Evolutionary conservation across 2,329 filamentous ascomycete species (phyloP), one percentile per base, ranked within the genome.

Genomic region (Arthrobotrys conoides): DNA sequence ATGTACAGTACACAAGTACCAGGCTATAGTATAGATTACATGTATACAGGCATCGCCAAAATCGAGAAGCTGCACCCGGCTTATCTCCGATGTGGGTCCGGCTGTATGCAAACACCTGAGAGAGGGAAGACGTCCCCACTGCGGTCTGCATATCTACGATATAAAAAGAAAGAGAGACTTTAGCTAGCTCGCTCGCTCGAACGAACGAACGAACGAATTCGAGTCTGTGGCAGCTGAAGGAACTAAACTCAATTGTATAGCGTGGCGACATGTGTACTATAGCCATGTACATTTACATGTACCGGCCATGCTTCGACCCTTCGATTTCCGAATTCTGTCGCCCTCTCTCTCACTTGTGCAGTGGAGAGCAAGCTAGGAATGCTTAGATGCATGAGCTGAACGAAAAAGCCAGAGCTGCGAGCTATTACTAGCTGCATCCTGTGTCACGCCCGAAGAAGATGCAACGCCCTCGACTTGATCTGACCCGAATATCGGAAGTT

Each of bases 401-500:
- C 51, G 53, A 55, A 16, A 48, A 24, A 64, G 46, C 63, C 36
- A 53, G 27, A 57, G 36, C 36, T 41, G 20, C 53, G 4, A 38
- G 33, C 20, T 44, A 51, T 44, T 27, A 55, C 44, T 46, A 46
- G 53, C 64, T 77, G 73, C 68, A 77, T 44, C 66, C 27, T 53
- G 67, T 67, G 63, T 71, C 73, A 77, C 73, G 51, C 67, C 72
- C 59, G 51, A 57, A 67, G 73, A 77, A 67, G 73, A 77, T 77
- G 59, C 61, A 71, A 64, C 49, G 16, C 57, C 41, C 61, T 71
- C 67, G 33, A 30, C 33, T 77, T 64, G 73, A 77, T 77, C 73
- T 61, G 73, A 68, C 67, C 67, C 61, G 51, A 71, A 75, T 68
- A 63, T 75, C 64, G 71, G 59, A 77, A 71, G 48, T 76, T 70